Evolutionary conservation across 2,329 filamentous ascomycete species (phyloP), one percentile per base, ranked within the genome.

Genomic region (Pyrenophora graminea): DNA sequence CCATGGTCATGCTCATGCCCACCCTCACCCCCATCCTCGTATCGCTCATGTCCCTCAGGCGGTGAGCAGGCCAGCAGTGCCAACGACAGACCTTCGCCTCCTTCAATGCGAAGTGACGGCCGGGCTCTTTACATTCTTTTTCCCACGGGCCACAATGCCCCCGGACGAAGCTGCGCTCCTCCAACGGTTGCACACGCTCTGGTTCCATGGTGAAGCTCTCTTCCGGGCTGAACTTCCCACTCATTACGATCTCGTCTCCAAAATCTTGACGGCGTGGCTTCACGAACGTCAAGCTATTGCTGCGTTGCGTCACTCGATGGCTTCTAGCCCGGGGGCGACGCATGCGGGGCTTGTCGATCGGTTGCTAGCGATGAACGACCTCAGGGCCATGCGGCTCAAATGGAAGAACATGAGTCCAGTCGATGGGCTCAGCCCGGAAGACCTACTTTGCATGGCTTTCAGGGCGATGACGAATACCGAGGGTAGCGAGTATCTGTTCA

Each of bases 341-440:
- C 58, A 62, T 17, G 42, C 62, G 2, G 68, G 64, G 19, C 59
- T 71, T 12, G 62, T 68, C 13, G 69, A 70, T 30, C 64, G 68
- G 1, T 54, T 72, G 1, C 51, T 72, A 1, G 68, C 68, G 0
- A 67, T 72, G 62, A 72, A 72, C 39, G 69, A 72, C 34, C 56
- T 72, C 7, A 58, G 69, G 17, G 59, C 67, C 6, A 66, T 71
- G 61, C 51, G 67, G 10, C 46, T 71, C 23, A 71, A 70, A 51
- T 72, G 69, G 69, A 72, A 71, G 55, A 67, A 68, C 15, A 71
- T 72, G 68, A 70, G 66, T 37, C 59, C 58, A 2, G 54, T 66
- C 5, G 67, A 70, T 12, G 67, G 68, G 1, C 34, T 66, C 32
- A 68, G 67, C 23, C 62, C 69, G 0, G 68, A 72, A 37, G 69